phyloP scores from a whole-genome alignment of 169 alveolate species.

The Plasmodium malariae region DNA sequence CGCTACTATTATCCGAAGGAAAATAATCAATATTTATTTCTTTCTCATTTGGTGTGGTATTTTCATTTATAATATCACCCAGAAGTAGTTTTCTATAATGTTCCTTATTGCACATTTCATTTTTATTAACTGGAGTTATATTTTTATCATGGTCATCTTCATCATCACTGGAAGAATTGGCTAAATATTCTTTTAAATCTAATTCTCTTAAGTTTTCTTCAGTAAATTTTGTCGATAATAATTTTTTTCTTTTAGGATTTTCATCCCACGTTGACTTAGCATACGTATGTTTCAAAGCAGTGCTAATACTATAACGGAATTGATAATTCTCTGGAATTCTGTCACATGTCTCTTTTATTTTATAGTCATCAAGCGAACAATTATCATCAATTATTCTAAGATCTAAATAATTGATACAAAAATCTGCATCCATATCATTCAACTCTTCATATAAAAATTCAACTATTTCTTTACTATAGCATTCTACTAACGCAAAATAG shows the following conservation, averaged over 20 bases:
- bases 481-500: conserved; percentile 96
- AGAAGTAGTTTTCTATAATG: conserved; percentile 69
- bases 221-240: conserved; percentile 84
- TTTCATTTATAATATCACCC: conserved; percentile 72
- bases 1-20: not conserved
- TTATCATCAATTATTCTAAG: conserved; percentile 95
- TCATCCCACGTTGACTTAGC: conserved; percentile 97
- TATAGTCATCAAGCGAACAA: conserved; percentile 91
- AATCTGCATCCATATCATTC: conserved; percentile 96
- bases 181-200: conserved; percentile 79
- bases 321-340: conserved; percentile 92
- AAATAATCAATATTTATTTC: not conserved
- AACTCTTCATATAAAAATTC: conserved; percentile 93
- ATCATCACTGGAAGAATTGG: conserved; percentile 74
- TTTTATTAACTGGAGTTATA: conserved; percentile 15
- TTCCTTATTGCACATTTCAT: conserved; percentile 50
- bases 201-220: conserved; percentile 79
- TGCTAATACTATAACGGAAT: conserved; percentile 88
- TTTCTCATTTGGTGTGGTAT: not conserved
- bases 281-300: conserved; percentile 95
- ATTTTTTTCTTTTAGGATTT: conserved; percentile 91
- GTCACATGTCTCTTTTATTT: conserved; percentile 91
- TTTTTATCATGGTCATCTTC: conserved; percentile 46
- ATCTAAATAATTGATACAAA: conserved; percentile 94
- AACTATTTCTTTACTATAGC: conserved; percentile 92